Percentiles rank a stretch among this genome's conserved stretches.
Conservation (phyloP, 2,329 filamentous ascomycete species). For the Podosphaera leucotricha region DNA sequence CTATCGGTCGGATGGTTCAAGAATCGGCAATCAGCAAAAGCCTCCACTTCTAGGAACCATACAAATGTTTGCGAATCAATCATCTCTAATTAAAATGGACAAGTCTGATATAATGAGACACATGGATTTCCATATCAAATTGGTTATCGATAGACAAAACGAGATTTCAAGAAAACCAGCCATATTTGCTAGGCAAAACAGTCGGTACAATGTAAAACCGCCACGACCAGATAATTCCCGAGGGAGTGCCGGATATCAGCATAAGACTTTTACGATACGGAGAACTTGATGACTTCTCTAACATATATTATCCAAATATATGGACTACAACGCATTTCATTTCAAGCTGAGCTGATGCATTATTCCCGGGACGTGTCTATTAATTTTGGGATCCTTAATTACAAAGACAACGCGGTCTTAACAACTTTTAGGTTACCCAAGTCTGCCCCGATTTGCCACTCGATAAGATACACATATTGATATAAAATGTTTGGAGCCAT, state of each 20-base stretch:
- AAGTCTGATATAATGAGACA: background rate
- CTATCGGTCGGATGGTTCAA: slow-evolving; percentile 17
- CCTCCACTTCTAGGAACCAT: slow-evolving; percentile 17
- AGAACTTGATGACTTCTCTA: background rate
- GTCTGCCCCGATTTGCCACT: no score
- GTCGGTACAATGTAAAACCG: background rate
- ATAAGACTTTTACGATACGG: background rate
- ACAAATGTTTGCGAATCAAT: slow-evolving; percentile 6
- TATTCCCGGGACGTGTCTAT: no score
- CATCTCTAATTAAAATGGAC: background rate
- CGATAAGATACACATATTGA: no score
- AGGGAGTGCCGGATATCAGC: background rate
- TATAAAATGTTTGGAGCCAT: no score
- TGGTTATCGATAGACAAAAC: background rate
- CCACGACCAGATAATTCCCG: background rate
- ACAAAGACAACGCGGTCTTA: no score
- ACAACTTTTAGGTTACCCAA: no score
- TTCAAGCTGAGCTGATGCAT: no score
- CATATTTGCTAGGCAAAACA: background rate
- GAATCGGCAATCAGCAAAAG: slow-evolving; percentile 8
- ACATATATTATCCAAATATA: no score
- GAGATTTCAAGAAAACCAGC: background rate
- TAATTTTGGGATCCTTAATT: no score
- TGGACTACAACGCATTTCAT: no score
- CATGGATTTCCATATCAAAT: background rate